A percentile compares a stretch with the other conserved stretches of the same genome.
Conservation (phyloP, 768 basidiomycete genomes). For the Rhizopogon vulgaris region DNA sequence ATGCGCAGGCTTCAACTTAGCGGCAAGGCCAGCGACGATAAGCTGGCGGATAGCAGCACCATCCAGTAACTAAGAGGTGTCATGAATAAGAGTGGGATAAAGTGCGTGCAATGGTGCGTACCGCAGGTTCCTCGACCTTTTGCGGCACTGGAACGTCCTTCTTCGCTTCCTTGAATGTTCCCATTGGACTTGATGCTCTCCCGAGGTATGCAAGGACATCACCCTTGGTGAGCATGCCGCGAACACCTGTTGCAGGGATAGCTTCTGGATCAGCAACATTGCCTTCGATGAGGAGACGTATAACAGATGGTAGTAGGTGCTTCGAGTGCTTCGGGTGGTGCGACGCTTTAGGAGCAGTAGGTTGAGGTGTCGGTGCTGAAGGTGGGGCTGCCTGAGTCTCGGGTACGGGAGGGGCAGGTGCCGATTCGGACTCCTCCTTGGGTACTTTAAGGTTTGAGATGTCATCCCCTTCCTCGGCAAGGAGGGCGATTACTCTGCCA, state of each 20-base stretch:
- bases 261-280: conserved; percentile 49
- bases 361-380: conserved; percentile 14
- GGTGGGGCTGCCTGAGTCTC: conserved; percentile 14
- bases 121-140: conserved; percentile 36
- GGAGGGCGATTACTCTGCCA: conserved; percentile 83
- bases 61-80: conserved; percentile 42
- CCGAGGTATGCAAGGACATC: conserved; percentile 87
- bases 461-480: conserved; percentile 96
- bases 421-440: conserved; percentile 26
- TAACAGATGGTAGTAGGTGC: conserved; percentile 87
- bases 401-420: conserved; percentile 17
- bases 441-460: conserved; percentile 76
- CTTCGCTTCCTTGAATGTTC: conserved; percentile 56
- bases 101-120: conserved; percentile 12
- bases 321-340: conserved; percentile 45
- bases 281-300: conserved; percentile 62
- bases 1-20: conserved; percentile 45
- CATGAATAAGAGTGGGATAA: neutral
- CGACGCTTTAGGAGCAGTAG: conserved; percentile 28
- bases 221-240: conserved; percentile 95
- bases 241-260: conserved; percentile 84
- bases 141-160: conserved; percentile 19
- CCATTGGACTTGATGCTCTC: conserved; percentile 69
- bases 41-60: conserved; percentile 58
- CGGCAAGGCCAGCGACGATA: conserved; percentile 54